Evolutionary conservation across 805 yeast species (phyloP), one percentile per base, ranked within the genome.

Genomic region (Metschnikowia kofuensis): DNA sequence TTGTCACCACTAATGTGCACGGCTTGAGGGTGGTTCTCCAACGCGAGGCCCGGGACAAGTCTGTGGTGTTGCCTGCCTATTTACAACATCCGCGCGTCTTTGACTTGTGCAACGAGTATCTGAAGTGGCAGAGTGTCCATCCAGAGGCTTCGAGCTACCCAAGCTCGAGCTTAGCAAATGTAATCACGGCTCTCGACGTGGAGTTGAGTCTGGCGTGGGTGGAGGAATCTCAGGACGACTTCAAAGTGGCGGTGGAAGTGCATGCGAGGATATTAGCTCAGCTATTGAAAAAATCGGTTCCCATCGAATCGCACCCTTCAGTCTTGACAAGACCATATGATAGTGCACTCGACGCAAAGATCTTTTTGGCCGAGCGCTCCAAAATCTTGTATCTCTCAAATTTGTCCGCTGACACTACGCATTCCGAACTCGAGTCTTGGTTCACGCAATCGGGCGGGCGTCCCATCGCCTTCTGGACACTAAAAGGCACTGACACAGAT

Each of bases 391-490:
- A 83, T 64, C 70, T 90, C 66, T 76, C 86, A n/a, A 89, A 89
- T 64, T 69, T 91, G 54, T 91, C 96, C 2, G 74, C 74, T 27
- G 97, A 90, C 59, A 87, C 92, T 6, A 91, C 96, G 1, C 97
- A 91, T 66, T 78, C 89, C 44, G 97, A 91, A 67, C 73, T 90
- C 42, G 97, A 90, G 69, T 76, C 85, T 31, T 91, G 97, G 96
- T 90, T 89, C 64, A 82, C 89, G 4, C 94, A 87, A 62, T 85
- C 79, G 63, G 96, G 96, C 2, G 86, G 89, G 1, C 76, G 91
- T 44, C 96, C 96, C 1, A 77, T 87, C 44, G 94, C 96, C 11
- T 88, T 89, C 64, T 89, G 97, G 96, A 83, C 94, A 0, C 74
- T 90, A 44, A 84, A 83, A 60, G 77, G 80, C n/a, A 77, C 83